Conservation (phyloP, 495 filamentous ascomycete genomes). For the Tuber indicum region DNA sequence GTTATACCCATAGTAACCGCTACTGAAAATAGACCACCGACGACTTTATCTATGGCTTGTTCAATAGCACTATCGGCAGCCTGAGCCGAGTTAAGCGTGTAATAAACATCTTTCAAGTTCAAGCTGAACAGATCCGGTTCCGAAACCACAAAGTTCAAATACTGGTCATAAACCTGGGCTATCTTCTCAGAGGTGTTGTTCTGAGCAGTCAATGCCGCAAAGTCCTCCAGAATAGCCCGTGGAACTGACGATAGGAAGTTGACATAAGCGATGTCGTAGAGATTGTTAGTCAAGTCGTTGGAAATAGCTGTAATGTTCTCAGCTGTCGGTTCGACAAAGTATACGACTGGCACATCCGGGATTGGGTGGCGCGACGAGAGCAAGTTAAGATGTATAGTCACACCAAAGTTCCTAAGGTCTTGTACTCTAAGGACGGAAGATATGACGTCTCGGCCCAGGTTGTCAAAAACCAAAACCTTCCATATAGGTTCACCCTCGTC, state of each 20-base stretch:
- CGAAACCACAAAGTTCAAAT: conserved; percentile 92
- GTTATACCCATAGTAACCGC: conserved; percentile 85
- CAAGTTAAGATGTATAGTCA: conserved; percentile 96
- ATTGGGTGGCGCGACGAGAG: conserved; percentile 78
- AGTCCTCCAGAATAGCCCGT: conserved; percentile 87
- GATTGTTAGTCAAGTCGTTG: conserved; percentile 72
- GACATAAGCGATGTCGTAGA: conserved; percentile 92
- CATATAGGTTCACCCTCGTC: conserved; percentile 75
- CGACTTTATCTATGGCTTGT: conserved; percentile 75
- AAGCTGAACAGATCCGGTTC: conserved; percentile 96
- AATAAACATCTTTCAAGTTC: conserved; percentile 86
- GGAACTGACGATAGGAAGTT: conserved; percentile 97
- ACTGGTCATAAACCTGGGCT: conserved; percentile 91
- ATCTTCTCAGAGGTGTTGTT: conserved; percentile 80
- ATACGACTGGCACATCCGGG: conserved; percentile 93
- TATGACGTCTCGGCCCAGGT: conserved; percentile 63
- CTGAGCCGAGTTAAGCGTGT: conserved; percentile 86
- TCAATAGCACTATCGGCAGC: conserved; percentile 88
- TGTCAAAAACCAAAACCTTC: conserved; percentile 59
- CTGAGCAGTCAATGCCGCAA: conserved; percentile 77
- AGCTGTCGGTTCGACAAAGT: conserved; percentile 82
- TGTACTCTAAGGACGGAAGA: conserved; percentile 91
- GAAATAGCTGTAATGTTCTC: conserved; percentile 76
- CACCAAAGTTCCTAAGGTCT: conserved; percentile 83
- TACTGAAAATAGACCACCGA: conserved; percentile 92